These are phyloP conservation scores for Chlorella variabilis DNA, from an alignment of 163 green algal genomes.

Conservation along the genomic window DNA sequence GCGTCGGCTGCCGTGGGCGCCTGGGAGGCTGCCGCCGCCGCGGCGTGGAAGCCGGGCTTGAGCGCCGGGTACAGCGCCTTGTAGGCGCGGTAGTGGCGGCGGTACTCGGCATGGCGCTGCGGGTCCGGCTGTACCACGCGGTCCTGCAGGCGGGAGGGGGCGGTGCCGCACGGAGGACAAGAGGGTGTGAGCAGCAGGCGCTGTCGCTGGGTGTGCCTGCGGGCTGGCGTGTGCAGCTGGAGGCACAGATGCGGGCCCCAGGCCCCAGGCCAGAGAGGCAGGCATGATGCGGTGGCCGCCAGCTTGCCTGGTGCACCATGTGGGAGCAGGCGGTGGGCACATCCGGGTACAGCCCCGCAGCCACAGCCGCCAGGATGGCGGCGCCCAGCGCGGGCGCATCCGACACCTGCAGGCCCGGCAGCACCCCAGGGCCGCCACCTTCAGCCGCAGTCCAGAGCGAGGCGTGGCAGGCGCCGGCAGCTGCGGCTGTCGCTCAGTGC, in stretches of 20 bases:
- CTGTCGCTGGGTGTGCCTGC: neutral
- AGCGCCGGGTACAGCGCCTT: slow-evolving; percentile 63
- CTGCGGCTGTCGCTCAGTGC: too few relatives aligned
- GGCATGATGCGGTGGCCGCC: neutral
- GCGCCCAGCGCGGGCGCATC: slow-evolving; percentile 77
- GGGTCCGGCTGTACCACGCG: slow-evolving; percentile 55
- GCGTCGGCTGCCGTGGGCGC: neutral
- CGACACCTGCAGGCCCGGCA: neutral
- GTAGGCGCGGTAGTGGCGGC: slow-evolving; percentile 53
- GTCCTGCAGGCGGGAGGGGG: slow-evolving; percentile 21
- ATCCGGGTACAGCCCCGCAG: slow-evolving; percentile 54
- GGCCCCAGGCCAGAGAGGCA: neutral
- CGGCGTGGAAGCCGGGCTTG: slow-evolving; percentile 39
- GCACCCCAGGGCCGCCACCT: too few relatives aligned
- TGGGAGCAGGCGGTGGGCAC: slow-evolving; percentile 52
- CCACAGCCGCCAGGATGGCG: slow-evolving; percentile 80
- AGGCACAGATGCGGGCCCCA: too few relatives aligned
- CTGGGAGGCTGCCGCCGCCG: neutral
- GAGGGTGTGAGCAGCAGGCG: neutral
- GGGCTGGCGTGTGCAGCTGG: too few relatives aligned
- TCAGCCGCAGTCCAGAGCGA: too few relatives aligned
- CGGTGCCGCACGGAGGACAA: neutral
- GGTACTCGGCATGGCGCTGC: slow-evolving; percentile 55
- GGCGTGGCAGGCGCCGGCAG: slow-evolving; percentile 37
- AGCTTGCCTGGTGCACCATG: slow-evolving; percentile 63